These are phyloP conservation scores for Ascocoryne sarcoides DNA, from an alignment of 2,329 filamentous ascomycete species.

Conservation along the genomic window DNA sequence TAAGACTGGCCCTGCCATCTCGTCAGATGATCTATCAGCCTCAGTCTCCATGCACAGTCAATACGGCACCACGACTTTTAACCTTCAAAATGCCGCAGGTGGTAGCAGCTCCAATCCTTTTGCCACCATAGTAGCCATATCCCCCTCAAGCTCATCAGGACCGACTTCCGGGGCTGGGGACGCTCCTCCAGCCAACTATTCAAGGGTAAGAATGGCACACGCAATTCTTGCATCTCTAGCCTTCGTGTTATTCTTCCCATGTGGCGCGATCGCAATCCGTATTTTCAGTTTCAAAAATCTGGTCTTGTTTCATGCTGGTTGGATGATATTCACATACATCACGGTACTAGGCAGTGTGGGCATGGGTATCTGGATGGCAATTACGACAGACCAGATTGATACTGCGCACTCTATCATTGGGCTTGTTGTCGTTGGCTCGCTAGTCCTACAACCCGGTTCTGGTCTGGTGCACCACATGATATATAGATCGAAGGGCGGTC, in stretches of 20 bases:
- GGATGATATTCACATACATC: conserved; percentile 46
- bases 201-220: conserved; percentile 32
- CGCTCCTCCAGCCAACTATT: not conserved
- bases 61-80: conserved; percentile 35
- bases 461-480: conserved; percentile 49
- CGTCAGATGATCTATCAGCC: conserved; percentile 36
- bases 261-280: conserved; percentile 54
- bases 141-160: conserved; percentile 3
- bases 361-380: conserved; percentile 41
- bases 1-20: conserved; percentile 36
- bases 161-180: not conserved
- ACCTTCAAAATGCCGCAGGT: conserved; percentile 40
- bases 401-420: conserved; percentile 46
- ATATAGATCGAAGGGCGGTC: conserved; percentile 37
- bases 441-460: conserved; percentile 48
- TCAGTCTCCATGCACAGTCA: conserved; percentile 37
- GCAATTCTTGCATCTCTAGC: conserved; percentile 50
- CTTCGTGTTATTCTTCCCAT: conserved; percentile 49
- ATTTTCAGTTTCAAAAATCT: conserved; percentile 39
- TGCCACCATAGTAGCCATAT: conserved; percentile 3
- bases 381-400: conserved; percentile 4
- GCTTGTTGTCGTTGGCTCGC: conserved; percentile 41
- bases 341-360: conserved; percentile 52
- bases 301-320: conserved; percentile 42
- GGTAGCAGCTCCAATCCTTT: conserved; percentile 30